These are phyloP conservation scores for Herpetomonas tarakana DNA, from an alignment of 208 protist species.

Conservation along the genomic window DNA sequence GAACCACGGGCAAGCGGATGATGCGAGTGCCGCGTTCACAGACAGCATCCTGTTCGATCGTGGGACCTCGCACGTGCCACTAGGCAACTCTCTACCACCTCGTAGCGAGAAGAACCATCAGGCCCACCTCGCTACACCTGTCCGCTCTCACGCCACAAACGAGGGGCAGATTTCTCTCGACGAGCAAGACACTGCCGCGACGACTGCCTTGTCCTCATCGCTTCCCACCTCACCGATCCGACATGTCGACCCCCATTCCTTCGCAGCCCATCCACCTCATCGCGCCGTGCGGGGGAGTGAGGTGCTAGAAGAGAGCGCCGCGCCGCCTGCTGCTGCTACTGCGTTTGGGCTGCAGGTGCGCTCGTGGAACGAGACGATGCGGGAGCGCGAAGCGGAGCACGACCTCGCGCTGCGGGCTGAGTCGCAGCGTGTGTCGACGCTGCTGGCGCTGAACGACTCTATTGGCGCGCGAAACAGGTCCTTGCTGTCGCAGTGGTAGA, in stretches of 20 bases:
- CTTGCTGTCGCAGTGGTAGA: conserved; percentile 1
- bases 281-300: too few relatives aligned
- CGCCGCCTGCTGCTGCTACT: not conserved
- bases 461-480: not conserved
- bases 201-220: too few relatives aligned
- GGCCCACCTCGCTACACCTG: not conserved
- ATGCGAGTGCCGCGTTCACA: not conserved
- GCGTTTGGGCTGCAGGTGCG: not conserved
- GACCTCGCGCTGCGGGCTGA: not conserved
- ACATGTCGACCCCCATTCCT: not conserved
- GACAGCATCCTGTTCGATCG: conserved; percentile 7
- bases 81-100: not conserved
- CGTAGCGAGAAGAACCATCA: not conserved
- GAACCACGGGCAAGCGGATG: not conserved
- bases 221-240: not conserved
- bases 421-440: not conserved
- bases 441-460: not conserved
- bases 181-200: not conserved
- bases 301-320: not conserved
- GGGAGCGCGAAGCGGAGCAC: not conserved
- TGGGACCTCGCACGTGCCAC: not conserved
- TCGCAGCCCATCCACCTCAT: too few relatives aligned
- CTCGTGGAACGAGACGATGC: conserved; percentile 5
- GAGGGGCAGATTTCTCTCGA: not conserved
- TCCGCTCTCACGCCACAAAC: not conserved